Percentiles rank a stretch among this genome's conserved stretches.
phyloP scores from a whole-genome alignment of 2,329 filamentous ascomycete species.

The Fusarium oxysporum region DNA sequence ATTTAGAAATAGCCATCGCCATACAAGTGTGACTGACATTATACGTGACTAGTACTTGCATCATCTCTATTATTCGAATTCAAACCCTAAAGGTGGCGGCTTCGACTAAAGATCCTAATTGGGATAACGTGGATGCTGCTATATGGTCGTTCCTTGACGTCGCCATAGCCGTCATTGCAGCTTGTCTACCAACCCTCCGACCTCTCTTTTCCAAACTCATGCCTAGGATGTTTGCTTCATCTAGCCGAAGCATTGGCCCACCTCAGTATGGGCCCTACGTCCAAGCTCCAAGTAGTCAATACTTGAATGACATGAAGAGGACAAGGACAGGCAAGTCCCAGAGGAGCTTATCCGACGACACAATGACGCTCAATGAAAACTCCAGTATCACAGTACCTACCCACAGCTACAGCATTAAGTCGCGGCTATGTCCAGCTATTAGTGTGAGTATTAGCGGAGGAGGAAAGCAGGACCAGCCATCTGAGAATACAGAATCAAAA shows the following conservation, averaged over 20 bases:
- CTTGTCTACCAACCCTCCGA: slow-evolving; percentile 12
- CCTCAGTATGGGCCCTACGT: not conserved
- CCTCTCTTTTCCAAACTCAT: slow-evolving; percentile 16
- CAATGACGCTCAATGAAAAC: too few species aligned
- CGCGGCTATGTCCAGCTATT: too few species aligned
- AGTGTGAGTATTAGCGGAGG: too few species aligned
- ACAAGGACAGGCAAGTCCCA: too few species aligned
- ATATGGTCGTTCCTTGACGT: slow-evolving; percentile 26
- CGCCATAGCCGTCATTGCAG: slow-evolving; percentile 1
- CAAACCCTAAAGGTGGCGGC: slow-evolving; percentile 7
- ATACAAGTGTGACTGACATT: not conserved
- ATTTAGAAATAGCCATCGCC: too few species aligned
- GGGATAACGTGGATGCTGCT: slow-evolving; percentile 18
- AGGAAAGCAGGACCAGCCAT: too few species aligned
- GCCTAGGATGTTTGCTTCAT: not conserved
- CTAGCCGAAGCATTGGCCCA: not conserved
- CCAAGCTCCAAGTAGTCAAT: too few species aligned
- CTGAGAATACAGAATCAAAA: too few species aligned
- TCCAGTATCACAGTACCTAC: too few species aligned
- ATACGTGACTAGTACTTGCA: not conserved
- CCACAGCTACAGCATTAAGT: too few species aligned
- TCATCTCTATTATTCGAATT: slow-evolving; percentile 18
- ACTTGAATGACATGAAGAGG: too few species aligned
- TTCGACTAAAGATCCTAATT: slow-evolving; percentile 11
- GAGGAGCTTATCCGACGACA: too few species aligned